These are phyloP conservation scores for Sordariomycetes sp. DNA, from an alignment of 2,329 filamentous ascomycete species.

Conservation along the genomic window DNA sequence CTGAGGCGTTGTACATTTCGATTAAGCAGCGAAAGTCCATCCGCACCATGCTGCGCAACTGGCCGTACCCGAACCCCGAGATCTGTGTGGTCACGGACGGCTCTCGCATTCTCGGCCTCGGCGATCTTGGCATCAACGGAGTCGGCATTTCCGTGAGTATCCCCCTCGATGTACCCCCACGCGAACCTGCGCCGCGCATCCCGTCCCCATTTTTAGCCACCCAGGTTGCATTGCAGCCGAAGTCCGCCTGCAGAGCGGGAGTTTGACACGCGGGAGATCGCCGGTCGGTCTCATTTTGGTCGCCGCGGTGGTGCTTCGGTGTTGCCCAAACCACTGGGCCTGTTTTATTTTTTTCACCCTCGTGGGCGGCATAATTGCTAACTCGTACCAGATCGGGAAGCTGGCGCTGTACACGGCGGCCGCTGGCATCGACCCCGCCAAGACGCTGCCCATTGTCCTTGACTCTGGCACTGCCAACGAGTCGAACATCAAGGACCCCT, in stretches of 20 bases:
- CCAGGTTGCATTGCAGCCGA: background rate
- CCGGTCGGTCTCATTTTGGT: background rate
- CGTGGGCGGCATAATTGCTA: background rate
- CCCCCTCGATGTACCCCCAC: background rate
- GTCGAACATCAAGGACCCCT: constrained; percentile 52
- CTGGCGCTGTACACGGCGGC: constrained; percentile 90
- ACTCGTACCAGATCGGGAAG: constrained; percentile 61
- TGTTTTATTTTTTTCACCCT: no score
- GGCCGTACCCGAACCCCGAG: constrained; percentile 80
- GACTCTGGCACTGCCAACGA: constrained; percentile 59
- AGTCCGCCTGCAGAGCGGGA: background rate
- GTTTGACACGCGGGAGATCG: background rate
- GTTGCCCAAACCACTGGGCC: background rate
- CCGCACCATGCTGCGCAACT: constrained; percentile 79
- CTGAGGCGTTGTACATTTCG: constrained; percentile 92
- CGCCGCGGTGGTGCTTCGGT: no score
- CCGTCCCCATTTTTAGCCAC: background rate
- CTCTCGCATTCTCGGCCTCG: constrained; percentile 82
- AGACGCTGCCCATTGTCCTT: constrained; percentile 62
- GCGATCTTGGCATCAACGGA: constrained; percentile 91
- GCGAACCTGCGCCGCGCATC: background rate
- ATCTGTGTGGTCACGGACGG: constrained; percentile 97
- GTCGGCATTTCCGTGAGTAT: constrained; percentile 82
- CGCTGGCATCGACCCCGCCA: constrained; percentile 85
- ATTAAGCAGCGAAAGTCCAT: constrained; percentile 91